phyloP scores from a whole-genome alignment of 1,284 basidiomycete species.

The Melampsora occidentalis region DNA sequence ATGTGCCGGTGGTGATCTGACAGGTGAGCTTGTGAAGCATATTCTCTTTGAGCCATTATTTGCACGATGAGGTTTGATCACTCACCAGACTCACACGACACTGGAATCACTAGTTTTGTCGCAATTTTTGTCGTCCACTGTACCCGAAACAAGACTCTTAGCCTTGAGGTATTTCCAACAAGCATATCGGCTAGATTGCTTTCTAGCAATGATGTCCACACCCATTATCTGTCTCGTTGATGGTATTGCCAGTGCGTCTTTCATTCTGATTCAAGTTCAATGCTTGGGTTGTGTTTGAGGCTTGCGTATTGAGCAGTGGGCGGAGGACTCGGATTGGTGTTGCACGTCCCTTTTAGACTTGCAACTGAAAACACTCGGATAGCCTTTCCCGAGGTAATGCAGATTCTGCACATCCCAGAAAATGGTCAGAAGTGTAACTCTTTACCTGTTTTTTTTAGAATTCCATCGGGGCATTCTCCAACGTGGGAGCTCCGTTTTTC shows the following conservation, averaged over 20 bases:
- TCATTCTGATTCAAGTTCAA: too few species aligned
- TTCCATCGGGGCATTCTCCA: conserved; percentile 63
- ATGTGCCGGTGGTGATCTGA: conserved; percentile 93
- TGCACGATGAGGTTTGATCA: too few species aligned
- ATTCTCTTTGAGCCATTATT: too few species aligned
- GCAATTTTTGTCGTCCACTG: conserved; percentile 46
- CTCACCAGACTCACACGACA: too few species aligned
- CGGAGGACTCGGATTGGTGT: conserved; percentile 85
- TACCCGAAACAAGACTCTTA: conserved; percentile 54
- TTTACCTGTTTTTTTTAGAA: too few species aligned
- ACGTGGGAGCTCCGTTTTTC: conserved; percentile 89
- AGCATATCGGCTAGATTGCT: conserved; percentile 90
- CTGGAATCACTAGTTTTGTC: too few species aligned
- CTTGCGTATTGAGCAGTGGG: too few species aligned
- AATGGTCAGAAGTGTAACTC: too few species aligned
- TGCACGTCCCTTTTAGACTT: conserved; percentile 84
- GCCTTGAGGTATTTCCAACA: conserved; percentile 82
- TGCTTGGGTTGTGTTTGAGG: too few species aligned
- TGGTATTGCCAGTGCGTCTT: conserved; percentile 75
- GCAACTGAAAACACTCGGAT: conserved; percentile 88
- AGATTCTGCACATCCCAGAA: too few species aligned
- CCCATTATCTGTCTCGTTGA: conserved; percentile 88
- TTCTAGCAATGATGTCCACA: conserved; percentile 73
- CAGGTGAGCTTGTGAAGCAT: too few species aligned
- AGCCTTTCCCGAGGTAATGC: conserved; percentile 97